Percentiles rank a stretch among this genome's conserved stretches.
Conservation (phyloP, 176 grass and related monocot genomes). For the Bonia amplexicaulis region DNA sequence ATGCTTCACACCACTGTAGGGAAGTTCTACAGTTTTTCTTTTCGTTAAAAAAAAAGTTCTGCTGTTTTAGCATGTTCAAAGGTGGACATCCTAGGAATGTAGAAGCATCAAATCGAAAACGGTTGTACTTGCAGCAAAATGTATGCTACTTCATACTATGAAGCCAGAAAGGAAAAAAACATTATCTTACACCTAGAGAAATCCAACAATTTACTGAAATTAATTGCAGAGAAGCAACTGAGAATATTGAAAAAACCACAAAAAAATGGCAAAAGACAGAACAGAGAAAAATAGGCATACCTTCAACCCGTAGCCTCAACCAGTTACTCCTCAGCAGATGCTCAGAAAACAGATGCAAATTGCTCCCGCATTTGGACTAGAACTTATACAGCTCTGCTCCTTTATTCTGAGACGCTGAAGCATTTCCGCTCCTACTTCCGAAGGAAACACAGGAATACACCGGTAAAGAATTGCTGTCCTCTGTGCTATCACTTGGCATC, state of each 20-base stretch:
- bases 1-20: too few relatives aligned
- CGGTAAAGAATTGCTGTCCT: slow-evolving; percentile 20
- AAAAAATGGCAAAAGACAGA: not conserved
- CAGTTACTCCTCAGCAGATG: not conserved
- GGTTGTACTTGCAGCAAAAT: not conserved
- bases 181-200: not conserved
- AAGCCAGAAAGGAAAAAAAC: not conserved
- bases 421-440: slow-evolving; percentile 6
- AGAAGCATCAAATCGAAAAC: not conserved
- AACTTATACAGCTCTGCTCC: slow-evolving; percentile 15
- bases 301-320: not conserved
- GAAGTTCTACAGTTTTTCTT: too few relatives aligned
- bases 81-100: too few relatives aligned
- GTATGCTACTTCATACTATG: slow-evolving; percentile 2
- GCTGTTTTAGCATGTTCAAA: not conserved
- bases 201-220: slow-evolving; percentile 6
- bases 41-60: too few relatives aligned
- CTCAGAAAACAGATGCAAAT: not conserved
- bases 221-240: not conserved
- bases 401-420: slow-evolving; percentile 12
- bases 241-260: not conserved
- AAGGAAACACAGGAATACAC: slow-evolving; percentile 42
- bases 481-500: slow-evolving; percentile 37
- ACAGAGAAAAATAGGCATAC: slow-evolving; percentile 7
- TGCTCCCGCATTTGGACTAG: not conserved